Conservation (phyloP, 2,329 filamentous ascomycete species). For the Penicillium oxalicum region DNA sequence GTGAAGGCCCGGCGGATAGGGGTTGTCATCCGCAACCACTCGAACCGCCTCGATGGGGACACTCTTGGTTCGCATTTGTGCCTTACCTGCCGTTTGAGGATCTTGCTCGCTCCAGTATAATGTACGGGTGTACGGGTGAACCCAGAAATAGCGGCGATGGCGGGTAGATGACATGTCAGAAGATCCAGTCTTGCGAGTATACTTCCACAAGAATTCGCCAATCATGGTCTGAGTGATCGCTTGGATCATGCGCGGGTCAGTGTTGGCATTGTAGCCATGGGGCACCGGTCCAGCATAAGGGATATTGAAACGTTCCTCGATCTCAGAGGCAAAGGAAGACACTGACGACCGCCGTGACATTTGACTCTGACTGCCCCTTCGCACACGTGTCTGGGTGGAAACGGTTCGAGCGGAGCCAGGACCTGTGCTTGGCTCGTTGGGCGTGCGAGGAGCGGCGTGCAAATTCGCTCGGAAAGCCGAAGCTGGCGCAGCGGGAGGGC, state of each 20-base stretch:
- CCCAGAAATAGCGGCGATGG: constrained; percentile 96
- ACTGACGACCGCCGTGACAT: constrained; percentile 72
- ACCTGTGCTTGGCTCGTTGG: constrained; percentile 47
- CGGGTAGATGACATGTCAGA: constrained; percentile 82
- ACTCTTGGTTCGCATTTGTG: constrained; percentile 77
- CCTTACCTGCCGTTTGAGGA: constrained; percentile 69
- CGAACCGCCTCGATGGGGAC: constrained; percentile 89
- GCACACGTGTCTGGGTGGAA: constrained; percentile 55
- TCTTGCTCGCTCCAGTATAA: constrained; percentile 95
- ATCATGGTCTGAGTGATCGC: constrained; percentile 99
- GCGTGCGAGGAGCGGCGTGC: constrained; percentile 54
- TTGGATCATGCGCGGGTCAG: constrained; percentile 96
- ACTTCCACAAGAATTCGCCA: constrained; percentile 98
- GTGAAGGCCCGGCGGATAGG: constrained; percentile 88
- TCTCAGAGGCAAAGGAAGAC: constrained; percentile 90
- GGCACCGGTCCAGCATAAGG: constrained; percentile 45
- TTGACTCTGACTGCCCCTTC: constrained; percentile 36
- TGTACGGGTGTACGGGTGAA: constrained; percentile 93
- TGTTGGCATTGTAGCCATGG: constrained; percentile 61
- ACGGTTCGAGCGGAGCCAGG: constrained; percentile 42
- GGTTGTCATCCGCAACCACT: constrained; percentile 90
- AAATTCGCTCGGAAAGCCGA: constrained; percentile 58
- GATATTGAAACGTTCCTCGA: constrained; percentile 86
- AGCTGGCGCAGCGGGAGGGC: constrained; percentile 75
- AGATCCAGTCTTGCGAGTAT: constrained; percentile 89